Percentiles rank a stretch among this genome's conserved stretches.
Conservation (phyloP, 306 rosid genomes). For the Vigna angularis region DNA sequence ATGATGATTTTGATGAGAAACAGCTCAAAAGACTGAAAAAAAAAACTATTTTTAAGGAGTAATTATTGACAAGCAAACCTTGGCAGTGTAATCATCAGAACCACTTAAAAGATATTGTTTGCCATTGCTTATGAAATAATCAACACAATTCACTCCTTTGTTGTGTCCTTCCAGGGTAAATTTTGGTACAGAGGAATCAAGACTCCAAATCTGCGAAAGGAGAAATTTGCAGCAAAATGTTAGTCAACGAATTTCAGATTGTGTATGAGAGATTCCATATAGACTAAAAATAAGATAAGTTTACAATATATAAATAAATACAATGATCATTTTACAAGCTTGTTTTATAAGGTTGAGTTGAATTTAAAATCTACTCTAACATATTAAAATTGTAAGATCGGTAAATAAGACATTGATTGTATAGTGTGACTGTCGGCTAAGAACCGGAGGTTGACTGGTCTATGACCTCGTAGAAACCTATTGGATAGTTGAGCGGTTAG, state of each 20-base stretch:
- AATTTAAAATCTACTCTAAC: too few relatives aligned
- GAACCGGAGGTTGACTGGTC: too few relatives aligned
- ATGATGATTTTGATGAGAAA: neutral
- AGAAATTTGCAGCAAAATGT: constrained; percentile 2
- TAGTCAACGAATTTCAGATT: neutral
- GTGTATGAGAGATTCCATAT: neutral
- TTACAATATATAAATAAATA: too few relatives aligned
- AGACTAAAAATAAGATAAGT: too few relatives aligned
- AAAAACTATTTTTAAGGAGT: neutral
- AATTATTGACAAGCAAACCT: constrained; percentile 49
- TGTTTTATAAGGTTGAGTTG: too few relatives aligned
- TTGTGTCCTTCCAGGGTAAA: constrained; percentile 65
- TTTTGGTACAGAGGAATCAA: constrained; percentile 56
- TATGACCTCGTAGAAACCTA: too few relatives aligned
- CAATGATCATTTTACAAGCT: too few relatives aligned
- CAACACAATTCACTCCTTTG: constrained; percentile 67
- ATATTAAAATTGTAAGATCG: too few relatives aligned
- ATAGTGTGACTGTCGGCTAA: too few relatives aligned
- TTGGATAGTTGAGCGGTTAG: too few relatives aligned
- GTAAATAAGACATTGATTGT: too few relatives aligned
- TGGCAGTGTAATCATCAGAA: constrained; percentile 67
- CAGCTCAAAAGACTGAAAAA: neutral
- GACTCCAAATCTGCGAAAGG: constrained; percentile 58
- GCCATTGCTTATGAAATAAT: constrained; percentile 49
- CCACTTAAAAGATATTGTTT: constrained; percentile 65